phyloP scores from a whole-genome alignment of 768 basidiomycete species.

The Kwoniella sp. region DNA sequence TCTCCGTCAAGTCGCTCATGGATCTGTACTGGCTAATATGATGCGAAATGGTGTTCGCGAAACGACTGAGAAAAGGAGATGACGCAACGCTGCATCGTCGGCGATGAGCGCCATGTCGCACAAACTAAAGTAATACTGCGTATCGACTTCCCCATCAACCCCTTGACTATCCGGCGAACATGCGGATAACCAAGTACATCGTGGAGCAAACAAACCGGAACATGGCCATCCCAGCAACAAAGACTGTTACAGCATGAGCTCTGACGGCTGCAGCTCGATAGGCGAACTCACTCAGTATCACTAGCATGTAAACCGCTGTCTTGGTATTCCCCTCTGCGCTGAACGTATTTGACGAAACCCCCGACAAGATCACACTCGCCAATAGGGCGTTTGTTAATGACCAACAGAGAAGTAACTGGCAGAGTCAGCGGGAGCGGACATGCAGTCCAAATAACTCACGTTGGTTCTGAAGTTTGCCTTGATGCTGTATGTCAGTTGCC shows the following conservation, averaged over 20 bases:
- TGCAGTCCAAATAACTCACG: conserved; percentile 17
- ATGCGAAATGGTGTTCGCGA: no score
- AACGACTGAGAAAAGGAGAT: no score
- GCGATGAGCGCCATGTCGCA: no score
- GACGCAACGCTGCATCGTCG: no score
- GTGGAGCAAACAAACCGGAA: conserved; percentile 63
- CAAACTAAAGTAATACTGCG: no score
- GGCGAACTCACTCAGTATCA: conserved; percentile 43
- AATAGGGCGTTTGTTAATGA: conserved; percentile 48
- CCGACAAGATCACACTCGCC: conserved; percentile 47
- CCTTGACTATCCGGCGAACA: conserved; percentile 38
- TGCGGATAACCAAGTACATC: conserved; percentile 51
- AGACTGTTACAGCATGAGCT: no score
- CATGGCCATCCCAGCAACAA: conserved; percentile 46
- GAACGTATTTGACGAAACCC: conserved; percentile 33
- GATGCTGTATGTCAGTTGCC: conserved; percentile 32
- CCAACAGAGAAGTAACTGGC: conserved; percentile 46
- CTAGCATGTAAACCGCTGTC: conserved; percentile 46
- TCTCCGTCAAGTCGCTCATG: no score
- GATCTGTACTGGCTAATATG: no score
- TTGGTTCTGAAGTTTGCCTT: conserved; percentile 48
- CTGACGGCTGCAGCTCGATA: no score
- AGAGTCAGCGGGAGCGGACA: background rate
- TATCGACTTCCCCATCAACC: no score
- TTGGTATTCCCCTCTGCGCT: conserved; percentile 18